Base-by-base conservation (phyloP, 352 stramenopile genomes). In the Pilasporangium apinafurcum region DNA sequence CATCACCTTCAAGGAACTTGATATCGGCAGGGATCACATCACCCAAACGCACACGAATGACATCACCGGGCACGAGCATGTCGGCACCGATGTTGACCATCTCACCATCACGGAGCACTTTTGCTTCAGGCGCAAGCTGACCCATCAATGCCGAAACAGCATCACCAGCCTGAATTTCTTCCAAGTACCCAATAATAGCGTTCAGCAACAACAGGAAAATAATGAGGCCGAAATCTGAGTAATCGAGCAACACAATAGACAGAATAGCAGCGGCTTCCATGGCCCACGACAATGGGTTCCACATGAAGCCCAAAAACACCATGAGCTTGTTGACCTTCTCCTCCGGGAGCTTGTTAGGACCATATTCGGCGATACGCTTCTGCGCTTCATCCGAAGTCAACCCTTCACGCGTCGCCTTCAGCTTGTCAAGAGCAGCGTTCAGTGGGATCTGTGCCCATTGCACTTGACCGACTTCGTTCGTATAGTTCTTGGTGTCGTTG, bases 21-120 rank as follows among this genome's bases (percentile, higher is more conserved):
- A 92, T 43, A 60, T 98, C 93, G 14, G 89, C 89, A 7, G 94
- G 94, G 42, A 98, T 83, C 30, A 95, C 85, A 46, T 97, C 88
- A 42, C 94, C 92, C 5, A 95, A 49, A 79, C 74, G 71, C 38
- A 87, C 69, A 41, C 72, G 71, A 29, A 87, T 83, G 47, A 91
- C 61, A 46, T 89, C 75, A 43, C 79, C 68, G 17, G 75, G 71
- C 27, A 89, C 74, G n/a, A 89, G 44, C 45, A 76, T 53, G 53
- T 81, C 77, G 10, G 83, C 75, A 17, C 59, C 56, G 14, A 77
- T 57, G 55, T 89, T 83, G 39, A 77, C 59, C 36, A 85, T 78
- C 38, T 83, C 56, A 20, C 85, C 86, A 43, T 96, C 70, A 50
- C 87, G 80, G 41, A 94, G 78, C 18, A 85, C 79, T 44, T 85